A percentile compares a stretch with the other conserved stretches of the same genome.
Evolutionary conservation across 1,284 basidiomycete genomes (phyloP).

Genomic region (Termitomyces sp.): DNA sequence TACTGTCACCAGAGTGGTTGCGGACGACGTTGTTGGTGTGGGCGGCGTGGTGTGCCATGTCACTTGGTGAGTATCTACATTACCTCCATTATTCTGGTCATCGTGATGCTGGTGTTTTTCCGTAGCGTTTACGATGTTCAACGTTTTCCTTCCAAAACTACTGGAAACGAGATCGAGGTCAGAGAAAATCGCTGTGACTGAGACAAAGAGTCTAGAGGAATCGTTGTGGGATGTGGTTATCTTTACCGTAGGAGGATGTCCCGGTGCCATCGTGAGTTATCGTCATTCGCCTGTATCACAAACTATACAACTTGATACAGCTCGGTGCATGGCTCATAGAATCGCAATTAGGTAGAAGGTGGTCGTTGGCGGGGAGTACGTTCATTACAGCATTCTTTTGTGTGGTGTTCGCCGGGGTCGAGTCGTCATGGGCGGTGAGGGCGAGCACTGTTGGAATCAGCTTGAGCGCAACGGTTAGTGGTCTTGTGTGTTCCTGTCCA

Average conservation of each 20-base stretch:
- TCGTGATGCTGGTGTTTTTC: conserved; percentile 1
- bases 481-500: not conserved
- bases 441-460: conserved; percentile 78
- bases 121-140: conserved; percentile 91
- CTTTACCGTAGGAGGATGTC: conserved; percentile 81
- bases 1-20: conserved; percentile 80
- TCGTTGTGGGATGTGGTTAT: conserved; percentile 81
- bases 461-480: conserved; percentile 70
- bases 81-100: not conserved
- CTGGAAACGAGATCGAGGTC: conserved; percentile 55
- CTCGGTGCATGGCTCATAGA: conserved; percentile 90
- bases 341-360: conserved; percentile 65
- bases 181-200: conserved; percentile 19
- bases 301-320: conserved; percentile 33
- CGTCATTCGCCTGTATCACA: not conserved
- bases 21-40: conserved; percentile 82
- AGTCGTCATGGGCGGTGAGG: conserved; percentile 62
- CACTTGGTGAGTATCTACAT: conserved; percentile 56
- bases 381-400: conserved; percentile 80
- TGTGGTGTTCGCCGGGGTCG: conserved; percentile 64
- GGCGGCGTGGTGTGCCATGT: conserved; percentile 78
- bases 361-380: conserved; percentile 79
- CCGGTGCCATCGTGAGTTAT: conserved; percentile 71
- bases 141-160: conserved; percentile 90
- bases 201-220: conserved; percentile 52